Evolutionary conservation across 129 eudicot genomes (phyloP), one percentile per base, ranked within the genome.

Genomic region (Helichrysum umbraculigerum): DNA sequence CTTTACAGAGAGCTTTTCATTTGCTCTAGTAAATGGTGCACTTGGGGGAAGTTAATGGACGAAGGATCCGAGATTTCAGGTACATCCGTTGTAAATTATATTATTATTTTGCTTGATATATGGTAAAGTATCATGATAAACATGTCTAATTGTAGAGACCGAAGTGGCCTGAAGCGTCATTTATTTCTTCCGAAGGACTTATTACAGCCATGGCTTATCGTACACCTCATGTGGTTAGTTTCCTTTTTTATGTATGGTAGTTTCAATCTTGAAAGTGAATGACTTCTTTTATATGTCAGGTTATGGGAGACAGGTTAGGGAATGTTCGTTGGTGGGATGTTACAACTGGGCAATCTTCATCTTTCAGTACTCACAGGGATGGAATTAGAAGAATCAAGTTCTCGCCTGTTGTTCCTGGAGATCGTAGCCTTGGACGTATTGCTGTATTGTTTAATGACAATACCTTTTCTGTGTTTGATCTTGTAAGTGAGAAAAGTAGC

Each of bases 261-360:
- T 77, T 6, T 2, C 14, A 7, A 8, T 15, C 56, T 42, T 66
- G 20, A 63, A 39, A 66, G 76, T 69, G 59, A 80, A 52, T 58
- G 16, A 58, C 16, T 71, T 56, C 3, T 57, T 80, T 76, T 52
- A 65, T 65, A 61, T 79, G 39, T 73, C 83, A 94, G 99, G 99
- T 94, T 73, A 94, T 89, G 90, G 99, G 99, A 66, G 99, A 94
- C 85, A 89, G 91, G 72, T 86, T 91, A 75, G 99, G 99, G n/a
- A 91, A 89, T 78, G 88, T 94, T 52, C 90, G 99, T 12, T 94
- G 97, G 99, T 94, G 99, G 99, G 99, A 94, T 76, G 97, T 94
- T 56, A 91, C 87, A 73, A 85, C 90, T 61, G 99, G 99, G 63
- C 99, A 94, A 41, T 91, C 99, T 69, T 94, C 99, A 73, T 94